Percentiles rank a stretch among this genome's conserved stretches.
These are phyloP conservation scores for Saturnispora diversa DNA, from an alignment of 805 yeast genomes.

Conservation along the genomic window DNA sequence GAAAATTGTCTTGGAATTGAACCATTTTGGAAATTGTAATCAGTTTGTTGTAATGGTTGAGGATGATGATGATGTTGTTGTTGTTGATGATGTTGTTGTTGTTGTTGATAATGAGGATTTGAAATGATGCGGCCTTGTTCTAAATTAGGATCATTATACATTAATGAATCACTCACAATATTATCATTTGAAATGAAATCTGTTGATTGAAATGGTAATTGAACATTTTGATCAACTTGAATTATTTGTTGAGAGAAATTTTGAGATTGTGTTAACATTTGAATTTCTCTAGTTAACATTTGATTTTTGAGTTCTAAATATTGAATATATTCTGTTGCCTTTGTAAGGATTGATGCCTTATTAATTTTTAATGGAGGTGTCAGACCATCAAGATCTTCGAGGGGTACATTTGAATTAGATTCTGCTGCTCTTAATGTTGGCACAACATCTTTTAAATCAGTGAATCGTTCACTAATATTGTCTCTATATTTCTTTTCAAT, in stretches of 20 bases:
- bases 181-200: no score
- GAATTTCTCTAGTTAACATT: constrained; percentile 43
- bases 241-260: constrained; percentile 7
- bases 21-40: no score
- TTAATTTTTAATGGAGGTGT: constrained; percentile 69
- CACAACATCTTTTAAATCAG: constrained; percentile 65
- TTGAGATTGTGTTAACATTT: constrained; percentile 20
- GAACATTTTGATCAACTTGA: constrained; percentile 11
- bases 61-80: constrained; percentile 1
- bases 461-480: constrained; percentile 63
- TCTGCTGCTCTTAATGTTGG: constrained; percentile 63
- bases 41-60: neutral
- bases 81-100: constrained; percentile 13
- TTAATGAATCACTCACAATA: no score
- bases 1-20: no score
- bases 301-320: constrained; percentile 59
- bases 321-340: constrained; percentile 72
- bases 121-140: no score
- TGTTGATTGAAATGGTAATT: no score
- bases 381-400: constrained; percentile 61
- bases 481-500: constrained; percentile 76
- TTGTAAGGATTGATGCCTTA: constrained; percentile 69
- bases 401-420: constrained; percentile 19
- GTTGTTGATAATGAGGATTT: no score
- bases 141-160: no score